phyloP scores from a whole-genome alignment of 176 grass and related monocot species.

The Avena atlantica region DNA sequence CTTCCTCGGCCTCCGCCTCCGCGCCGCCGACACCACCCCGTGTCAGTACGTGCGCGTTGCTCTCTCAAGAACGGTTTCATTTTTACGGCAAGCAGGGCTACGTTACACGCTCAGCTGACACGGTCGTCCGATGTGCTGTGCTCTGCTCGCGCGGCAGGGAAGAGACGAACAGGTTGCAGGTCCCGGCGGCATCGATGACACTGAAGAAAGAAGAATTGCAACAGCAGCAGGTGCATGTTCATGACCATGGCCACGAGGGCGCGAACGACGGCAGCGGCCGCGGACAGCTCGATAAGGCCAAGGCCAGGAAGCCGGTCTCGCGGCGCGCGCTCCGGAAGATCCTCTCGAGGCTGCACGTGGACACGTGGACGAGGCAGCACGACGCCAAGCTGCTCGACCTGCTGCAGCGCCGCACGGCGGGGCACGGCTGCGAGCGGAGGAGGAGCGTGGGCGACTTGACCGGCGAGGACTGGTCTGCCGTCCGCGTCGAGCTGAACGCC shows the following conservation, averaged over 20 bases:
- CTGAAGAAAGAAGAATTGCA: not conserved
- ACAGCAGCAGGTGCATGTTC: not conserved
- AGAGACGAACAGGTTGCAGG: conserved; percentile 13
- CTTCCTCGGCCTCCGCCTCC: conserved; percentile 56
- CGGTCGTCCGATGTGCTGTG: too few species aligned
- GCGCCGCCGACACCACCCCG: not conserved
- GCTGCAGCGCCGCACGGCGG: not conserved
- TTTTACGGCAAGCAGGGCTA: too few species aligned
- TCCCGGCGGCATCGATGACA: not conserved
- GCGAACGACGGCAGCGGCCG: not conserved
- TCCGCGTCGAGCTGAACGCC: conserved; percentile 42
- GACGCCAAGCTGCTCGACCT: conserved; percentile 53
- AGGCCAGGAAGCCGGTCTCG: conserved; percentile 39
- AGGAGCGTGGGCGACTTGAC: conserved; percentile 32
- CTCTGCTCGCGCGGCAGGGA: not conserved
- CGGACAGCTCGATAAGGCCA: not conserved
- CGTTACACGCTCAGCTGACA: not conserved
- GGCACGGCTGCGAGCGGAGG: not conserved
- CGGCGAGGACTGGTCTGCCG: conserved; percentile 36
- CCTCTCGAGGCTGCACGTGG: conserved; percentile 49
- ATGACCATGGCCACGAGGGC: not conserved
- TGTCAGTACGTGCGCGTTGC: conserved; percentile 20
- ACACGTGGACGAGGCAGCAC: conserved; percentile 51
- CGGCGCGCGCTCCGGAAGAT: conserved; percentile 51
- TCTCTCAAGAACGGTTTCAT: not conserved